These are phyloP conservation scores for Hymenoscyphus scutula DNA, from an alignment of 2,329 filamentous ascomycete genomes.

Conservation along the genomic window DNA sequence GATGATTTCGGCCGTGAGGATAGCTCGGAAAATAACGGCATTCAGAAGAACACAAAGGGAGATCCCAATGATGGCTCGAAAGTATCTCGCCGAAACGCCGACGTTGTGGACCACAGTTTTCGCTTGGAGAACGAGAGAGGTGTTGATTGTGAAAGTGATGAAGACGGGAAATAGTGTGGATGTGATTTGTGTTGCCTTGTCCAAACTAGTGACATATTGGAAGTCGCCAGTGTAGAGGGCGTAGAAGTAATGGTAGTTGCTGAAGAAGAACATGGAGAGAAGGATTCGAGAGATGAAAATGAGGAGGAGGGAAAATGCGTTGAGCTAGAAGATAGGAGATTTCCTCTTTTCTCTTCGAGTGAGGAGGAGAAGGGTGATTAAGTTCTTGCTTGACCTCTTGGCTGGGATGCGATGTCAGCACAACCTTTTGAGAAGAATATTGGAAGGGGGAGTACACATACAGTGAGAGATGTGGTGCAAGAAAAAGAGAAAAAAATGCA, in stretches of 20 bases:
- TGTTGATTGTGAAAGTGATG: constrained; percentile 53
- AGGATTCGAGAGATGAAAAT: constrained; percentile 52
- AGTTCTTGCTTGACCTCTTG: not conserved
- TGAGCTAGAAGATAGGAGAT: constrained; percentile 59
- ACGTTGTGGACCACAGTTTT: constrained; percentile 54
- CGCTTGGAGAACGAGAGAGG: constrained; percentile 61
- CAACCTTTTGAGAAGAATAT: too few relatives aligned
- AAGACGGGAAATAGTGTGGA: constrained; percentile 50
- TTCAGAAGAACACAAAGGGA: constrained; percentile 50
- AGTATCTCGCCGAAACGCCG: constrained; percentile 42
- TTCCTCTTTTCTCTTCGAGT: constrained; percentile 57
- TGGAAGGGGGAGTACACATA: too few relatives aligned
- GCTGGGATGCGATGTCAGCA: not conserved
- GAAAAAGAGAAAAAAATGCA: too few relatives aligned
- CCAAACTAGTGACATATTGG: constrained; percentile 40
- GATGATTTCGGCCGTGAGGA: constrained; percentile 47
- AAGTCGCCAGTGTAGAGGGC: constrained; percentile 47
- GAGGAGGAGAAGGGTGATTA: constrained; percentile 48
- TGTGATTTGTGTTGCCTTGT: constrained; percentile 47
- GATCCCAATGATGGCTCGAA: constrained; percentile 41
- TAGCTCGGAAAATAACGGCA: constrained; percentile 53
- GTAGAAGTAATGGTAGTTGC: constrained; percentile 51
- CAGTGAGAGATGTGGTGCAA: too few relatives aligned
- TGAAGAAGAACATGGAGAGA: constrained; percentile 49
- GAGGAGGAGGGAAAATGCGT: constrained; percentile 52